These are phyloP conservation scores for Trichaptum fuscoviolaceum DNA, from an alignment of 768 basidiomycete genomes.

Conservation along the genomic window DNA sequence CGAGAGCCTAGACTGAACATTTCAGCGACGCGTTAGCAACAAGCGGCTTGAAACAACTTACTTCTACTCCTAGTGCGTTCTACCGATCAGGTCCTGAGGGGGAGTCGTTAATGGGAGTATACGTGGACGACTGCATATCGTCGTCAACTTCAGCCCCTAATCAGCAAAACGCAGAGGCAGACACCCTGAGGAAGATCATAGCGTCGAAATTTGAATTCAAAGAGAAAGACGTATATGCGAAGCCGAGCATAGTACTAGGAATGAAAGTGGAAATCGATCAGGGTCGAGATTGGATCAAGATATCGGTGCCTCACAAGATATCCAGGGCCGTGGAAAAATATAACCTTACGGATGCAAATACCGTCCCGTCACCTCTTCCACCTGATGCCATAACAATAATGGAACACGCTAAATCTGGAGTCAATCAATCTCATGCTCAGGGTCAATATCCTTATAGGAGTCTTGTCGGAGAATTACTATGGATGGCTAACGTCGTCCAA, in stretches of 20 bases:
- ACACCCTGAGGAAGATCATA: neutral
- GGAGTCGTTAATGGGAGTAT: neutral
- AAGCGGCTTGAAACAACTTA: neutral
- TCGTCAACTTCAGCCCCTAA: neutral
- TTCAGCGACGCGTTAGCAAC: neutral
- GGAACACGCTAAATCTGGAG: constrained; percentile 1
- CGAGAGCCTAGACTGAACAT: neutral
- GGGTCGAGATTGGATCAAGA: neutral
- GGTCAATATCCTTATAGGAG: constrained; percentile 18
- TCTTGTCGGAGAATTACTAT: constrained; percentile 26
- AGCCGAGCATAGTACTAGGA: constrained; percentile 10
- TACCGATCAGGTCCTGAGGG: neutral
- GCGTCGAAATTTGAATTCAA: neutral
- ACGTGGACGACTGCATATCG: neutral
- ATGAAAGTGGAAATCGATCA: constrained; percentile 2
- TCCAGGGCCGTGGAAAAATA: neutral
- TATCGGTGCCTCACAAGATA: neutral
- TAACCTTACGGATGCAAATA: neutral
- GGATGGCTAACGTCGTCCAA: constrained; percentile 20
- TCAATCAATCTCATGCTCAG: constrained; percentile 7
- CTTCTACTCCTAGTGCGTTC: neutral
- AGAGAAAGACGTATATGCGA: constrained; percentile 2
- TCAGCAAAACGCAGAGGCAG: neutral
- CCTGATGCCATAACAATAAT: neutral
- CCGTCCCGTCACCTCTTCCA: constrained; percentile 3